Base-by-base conservation (phyloP, 306 rosid genomes). In the Rosa rugosa region DNA sequence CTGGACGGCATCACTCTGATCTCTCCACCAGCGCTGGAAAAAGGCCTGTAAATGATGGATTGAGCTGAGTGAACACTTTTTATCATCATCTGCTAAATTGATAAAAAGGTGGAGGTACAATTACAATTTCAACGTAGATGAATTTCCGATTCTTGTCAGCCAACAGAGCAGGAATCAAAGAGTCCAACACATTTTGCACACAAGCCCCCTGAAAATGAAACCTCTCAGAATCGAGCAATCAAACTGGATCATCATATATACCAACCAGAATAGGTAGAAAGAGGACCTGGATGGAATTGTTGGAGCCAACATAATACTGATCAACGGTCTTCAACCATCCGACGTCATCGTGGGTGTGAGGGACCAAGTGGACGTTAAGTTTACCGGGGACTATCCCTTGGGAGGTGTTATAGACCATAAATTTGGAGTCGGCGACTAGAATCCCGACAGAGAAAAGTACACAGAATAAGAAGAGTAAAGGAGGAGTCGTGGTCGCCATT, bases 1-100 rank as follows among this genome's bases (percentile, higher is more conserved):
- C 80, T 90, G 89, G 69, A 91, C 71, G 8, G 18, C 67, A 64
- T 83, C 90, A 72, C 93, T 88, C 72, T 94, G 98, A 18, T 89
- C 91, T 54, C 91, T 89, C 98, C 98, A 94, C 98, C 98, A 92
- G 31, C 98, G 89, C 81, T 90, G 97, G 81, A 94, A 92, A 83
- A 92, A 92, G 23, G 98, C 98, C 99, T 94, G 80, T 45, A 82
- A 31, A 31, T 75, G 27, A 31, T 75, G 27, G 76, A 66, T 76
- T 44, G 23, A 60, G 64, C 57, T 5, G 59, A 18, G 9, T 6
- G 7, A 41, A 5, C 12, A 66, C 12, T 27, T 27, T 27, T 8
- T 49, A 38, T 16, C 20, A 42, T 42, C 5, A 53, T 53, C 10
- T 17, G n/a, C 14, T 17, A 6, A 53, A 53, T 53, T 53, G 23